Evolutionary conservation across 2,329 filamentous ascomycete genomes (phyloP).

Genomic region (Calonectria hawksworthii): DNA sequence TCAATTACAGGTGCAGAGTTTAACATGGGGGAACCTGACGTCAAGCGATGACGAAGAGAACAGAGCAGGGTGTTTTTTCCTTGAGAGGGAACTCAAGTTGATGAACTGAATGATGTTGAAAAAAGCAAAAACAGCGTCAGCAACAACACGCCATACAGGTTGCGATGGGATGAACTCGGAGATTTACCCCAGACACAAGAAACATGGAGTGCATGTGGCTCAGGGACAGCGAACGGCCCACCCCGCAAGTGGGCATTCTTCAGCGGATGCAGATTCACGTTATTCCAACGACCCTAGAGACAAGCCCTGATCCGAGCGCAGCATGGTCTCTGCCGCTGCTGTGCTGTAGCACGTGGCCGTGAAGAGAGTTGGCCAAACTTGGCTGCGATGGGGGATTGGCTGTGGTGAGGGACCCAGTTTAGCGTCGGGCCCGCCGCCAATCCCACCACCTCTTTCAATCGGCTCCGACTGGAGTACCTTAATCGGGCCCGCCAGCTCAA

Average conservation of each 20-base stretch:
- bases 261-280: not conserved
- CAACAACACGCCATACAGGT: not conserved
- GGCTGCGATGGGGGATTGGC: not conserved
- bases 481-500: conserved; percentile 5
- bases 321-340: not conserved
- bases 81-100: not conserved
- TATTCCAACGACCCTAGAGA: not conserved
- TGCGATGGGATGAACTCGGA: not conserved
- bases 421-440: conserved; percentile 12
- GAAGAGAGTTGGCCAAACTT: not conserved
- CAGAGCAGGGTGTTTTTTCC: not conserved
- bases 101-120: not conserved
- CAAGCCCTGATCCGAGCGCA: not conserved
- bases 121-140: not conserved
- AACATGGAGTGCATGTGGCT: conserved; percentile 7
- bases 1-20: not conserved
- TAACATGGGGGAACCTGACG: not conserved
- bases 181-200: not conserved
- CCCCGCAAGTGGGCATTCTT: not conserved
- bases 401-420: not conserved
- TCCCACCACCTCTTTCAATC: not conserved
- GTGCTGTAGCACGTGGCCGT: not conserved
- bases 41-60: not conserved
- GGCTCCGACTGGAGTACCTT: not conserved
- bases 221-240: not conserved